Base-by-base conservation (phyloP, 495 filamentous ascomycete species). In the Glonium stellatum region DNA sequence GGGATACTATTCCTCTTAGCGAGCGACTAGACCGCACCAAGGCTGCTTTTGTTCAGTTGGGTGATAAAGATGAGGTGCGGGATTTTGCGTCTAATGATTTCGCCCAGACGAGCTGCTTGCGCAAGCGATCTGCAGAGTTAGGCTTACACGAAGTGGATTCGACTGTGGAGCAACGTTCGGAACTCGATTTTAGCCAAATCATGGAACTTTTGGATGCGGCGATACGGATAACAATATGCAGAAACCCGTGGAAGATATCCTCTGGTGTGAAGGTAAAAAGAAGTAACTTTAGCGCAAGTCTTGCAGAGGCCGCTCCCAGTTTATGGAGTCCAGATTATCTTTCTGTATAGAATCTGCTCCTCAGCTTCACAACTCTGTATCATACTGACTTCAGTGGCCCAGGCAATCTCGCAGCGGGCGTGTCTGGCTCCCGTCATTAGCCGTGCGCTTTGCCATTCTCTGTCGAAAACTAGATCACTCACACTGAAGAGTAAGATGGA, bases 311-410 rank as follows among this genome's bases (percentile, higher is more conserved):
- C 0, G 59, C 65, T 13, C 71, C 71, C 1, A 41, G 59, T 4
- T 23, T 74, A 15, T 74, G 63, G 63, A 62, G 65, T 48, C 70
- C 67, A 4, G 64, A 60, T 21, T 65, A 70, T 56, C 60, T 71
- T 25, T 27, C 54, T 4, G 63, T 68, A 62, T 46, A 12, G 19
- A 34, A 13, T 5, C 22, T 15, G 3, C n/a, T 1, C 1, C 19
- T 21, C 25, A 37, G 15, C 39, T 52, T 18, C 25, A 49, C 19
- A 10, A 6, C 49, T 19, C 0, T 37, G 19, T 39, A 47, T 49
- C 35, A 59, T 48, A 54, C 48, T 31, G 27, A 31, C 27, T 31
- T 60, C 13, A 60, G 41, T 6, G 15, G 1, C 37, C 15, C 12
- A 70, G 68, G 58, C 58, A 22, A 39, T 72, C 3, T 63, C 70